Evolutionary conservation across 23 red algal species (phyloP), one percentile per base, ranked within the genome.

Genomic region (Gracilaria caudata): DNA sequence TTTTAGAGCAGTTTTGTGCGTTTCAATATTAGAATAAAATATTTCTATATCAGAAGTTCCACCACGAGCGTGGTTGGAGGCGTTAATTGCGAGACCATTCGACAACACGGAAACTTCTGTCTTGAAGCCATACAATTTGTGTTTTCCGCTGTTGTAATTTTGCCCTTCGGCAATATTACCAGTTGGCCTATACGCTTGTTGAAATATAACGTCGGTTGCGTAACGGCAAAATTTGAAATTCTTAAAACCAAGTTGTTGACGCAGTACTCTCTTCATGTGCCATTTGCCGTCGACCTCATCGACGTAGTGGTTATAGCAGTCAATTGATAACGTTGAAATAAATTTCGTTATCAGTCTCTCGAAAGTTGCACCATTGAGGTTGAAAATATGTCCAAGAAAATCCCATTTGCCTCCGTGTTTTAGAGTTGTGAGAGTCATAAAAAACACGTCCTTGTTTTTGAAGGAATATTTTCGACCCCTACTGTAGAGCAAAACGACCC

Each of bases 41-140:
- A 77, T 51, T 51, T 77, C 73, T 11, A 51, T 77, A 16, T 77
- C 30, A 51, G 73, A 10, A 51, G 12, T 7, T 34, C 8, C 7
- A 11, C 76, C 76, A 20, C 36, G 76, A 30, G 33, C 40, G 30
- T 80, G 5, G 47, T 5, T 2, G 40, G 16, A 56, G 30, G 20
- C n/a, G 26, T 53, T 47, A 33, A 80, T 25, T 36, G 76, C 40
- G 36, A 53, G 21, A 7, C 76, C 46, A 47, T 80, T 80, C 9
- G 76, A 34, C 19, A 80, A 40, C 40, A 80, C 76, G 26, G 40
- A 38, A 9, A 46, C 40, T 84, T 84, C 80, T 61, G 70, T 3
- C 23, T 44, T 84, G 17, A 47, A 70, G 49, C 41, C 78, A 63
- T 82, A 64, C 16, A 82, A 63, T 5, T 82, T 82, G 13, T 82